Evolutionary conservation across 805 yeast genomes (phyloP).

Genomic region (Sugiyamaella lignohabitans): DNA sequence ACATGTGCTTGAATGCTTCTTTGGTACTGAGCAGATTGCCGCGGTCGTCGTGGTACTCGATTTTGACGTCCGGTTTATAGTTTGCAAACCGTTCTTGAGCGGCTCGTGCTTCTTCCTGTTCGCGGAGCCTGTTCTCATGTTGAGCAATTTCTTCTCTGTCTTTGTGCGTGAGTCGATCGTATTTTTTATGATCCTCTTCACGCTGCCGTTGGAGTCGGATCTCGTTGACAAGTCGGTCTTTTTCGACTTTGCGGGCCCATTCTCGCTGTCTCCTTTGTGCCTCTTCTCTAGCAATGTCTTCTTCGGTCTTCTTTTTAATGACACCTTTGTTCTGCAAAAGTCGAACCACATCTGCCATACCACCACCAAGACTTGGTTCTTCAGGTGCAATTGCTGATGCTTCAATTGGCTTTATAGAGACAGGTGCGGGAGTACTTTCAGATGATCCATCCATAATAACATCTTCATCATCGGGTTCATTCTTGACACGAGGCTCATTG

Average conservation of each 20-base stretch:
- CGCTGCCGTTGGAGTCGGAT: slow-evolving; percentile 20
- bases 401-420: neutral
- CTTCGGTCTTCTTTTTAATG: slow-evolving; percentile 21
- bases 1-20: slow-evolving; percentile 69
- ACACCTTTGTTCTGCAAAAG: slow-evolving; percentile 30
- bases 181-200: slow-evolving; percentile 21
- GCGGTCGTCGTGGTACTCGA: slow-evolving; percentile 56
- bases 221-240: slow-evolving; percentile 18
- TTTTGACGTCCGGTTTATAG: slow-evolving; percentile 39
- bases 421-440: neutral
- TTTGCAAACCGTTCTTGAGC: slow-evolving; percentile 30
- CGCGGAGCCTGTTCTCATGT: slow-evolving; percentile 25
- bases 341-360: slow-evolving; percentile 35
- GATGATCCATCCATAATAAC: neutral
- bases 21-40: slow-evolving; percentile 57
- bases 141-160: slow-evolving; percentile 31
- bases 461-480: slow-evolving; percentile 2
- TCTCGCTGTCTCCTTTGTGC: slow-evolving; percentile 17
- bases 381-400: slow-evolving; percentile 17
- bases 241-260: slow-evolving; percentile 20
- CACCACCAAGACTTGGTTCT: slow-evolving; percentile 24
- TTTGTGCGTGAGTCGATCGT: slow-evolving; percentile 25
- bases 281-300: slow-evolving; percentile 21
- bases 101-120: slow-evolving; percentile 27
- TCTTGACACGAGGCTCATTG: neutral